Percentiles rank a stretch among this genome's conserved stretches.
phyloP scores from a whole-genome alignment of 352 stramenopile species.

The Globisporangium perplexum region DNA sequence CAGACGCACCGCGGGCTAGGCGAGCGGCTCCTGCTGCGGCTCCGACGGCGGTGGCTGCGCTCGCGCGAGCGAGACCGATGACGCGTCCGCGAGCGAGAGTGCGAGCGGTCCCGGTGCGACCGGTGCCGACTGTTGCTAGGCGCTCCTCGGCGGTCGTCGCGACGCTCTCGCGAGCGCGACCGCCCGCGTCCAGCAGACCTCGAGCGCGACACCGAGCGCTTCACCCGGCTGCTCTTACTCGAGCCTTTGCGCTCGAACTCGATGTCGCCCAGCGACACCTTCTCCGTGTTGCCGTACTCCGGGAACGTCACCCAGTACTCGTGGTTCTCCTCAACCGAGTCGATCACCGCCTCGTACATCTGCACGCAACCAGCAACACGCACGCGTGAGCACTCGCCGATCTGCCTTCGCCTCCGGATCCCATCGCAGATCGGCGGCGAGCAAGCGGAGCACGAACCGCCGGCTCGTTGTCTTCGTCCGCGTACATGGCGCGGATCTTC shows the following conservation, averaged over 20 bases:
- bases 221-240: conserved; percentile 4
- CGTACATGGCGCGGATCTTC: conserved; percentile 93
- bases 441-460: conserved; percentile 30
- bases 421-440: background rate
- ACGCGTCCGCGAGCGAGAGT: conserved; percentile 38
- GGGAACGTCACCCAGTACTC: conserved; percentile 91
- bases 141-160: conserved; percentile 20
- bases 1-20: conserved; percentile 12
- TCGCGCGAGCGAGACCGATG: conserved; percentile 33
- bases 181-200: conserved; percentile 18
- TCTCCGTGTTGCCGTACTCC: conserved; percentile 96
- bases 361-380: conserved; percentile 13
- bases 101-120: conserved; percentile 19
- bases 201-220: conserved; percentile 27
- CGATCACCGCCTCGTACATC: conserved; percentile 96
- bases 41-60: conserved; percentile 11
- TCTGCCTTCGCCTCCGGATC: no score
- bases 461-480: conserved; percentile 93
- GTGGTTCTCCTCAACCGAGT: conserved; percentile 85
- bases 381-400: background rate
- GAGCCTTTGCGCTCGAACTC: conserved; percentile 60
- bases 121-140: conserved; percentile 17
- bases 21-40: conserved; percentile 14
- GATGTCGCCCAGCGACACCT: conserved; percentile 93
- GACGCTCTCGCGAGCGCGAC: conserved; percentile 31